These are phyloP conservation scores for Orbilia ellipsospora DNA, from an alignment of 2,329 filamentous ascomycete genomes.

Conservation along the genomic window DNA sequence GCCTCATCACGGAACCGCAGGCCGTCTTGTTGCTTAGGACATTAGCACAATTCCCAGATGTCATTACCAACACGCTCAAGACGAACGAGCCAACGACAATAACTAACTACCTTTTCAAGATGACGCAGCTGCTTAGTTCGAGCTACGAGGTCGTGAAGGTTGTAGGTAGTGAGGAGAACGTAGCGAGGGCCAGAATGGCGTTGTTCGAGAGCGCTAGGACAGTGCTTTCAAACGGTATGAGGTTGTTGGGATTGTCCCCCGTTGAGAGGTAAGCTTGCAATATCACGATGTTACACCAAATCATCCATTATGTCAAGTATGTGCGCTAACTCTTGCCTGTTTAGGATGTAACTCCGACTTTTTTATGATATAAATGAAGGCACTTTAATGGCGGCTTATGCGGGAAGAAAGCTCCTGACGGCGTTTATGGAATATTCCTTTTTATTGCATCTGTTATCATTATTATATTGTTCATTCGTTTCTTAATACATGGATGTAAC, in stretches of 20 bases:
- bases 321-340: too few relatives aligned
- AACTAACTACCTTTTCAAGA: slow-evolving; percentile 81
- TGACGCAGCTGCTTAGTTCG: slow-evolving; percentile 81
- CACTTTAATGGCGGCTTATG: too few relatives aligned
- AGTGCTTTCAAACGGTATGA: slow-evolving; percentile 85
- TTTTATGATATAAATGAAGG: too few relatives aligned
- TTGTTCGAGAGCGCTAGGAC: slow-evolving; percentile 80
- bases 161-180: slow-evolving; percentile 77
- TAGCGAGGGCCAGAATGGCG: slow-evolving; percentile 78
- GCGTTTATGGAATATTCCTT: background rate
- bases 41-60: slow-evolving; percentile 86
- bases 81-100: slow-evolving; percentile 80
- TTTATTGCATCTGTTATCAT: background rate
- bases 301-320: too few relatives aligned
- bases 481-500: slow-evolving; percentile 4
- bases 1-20: slow-evolving; percentile 76
- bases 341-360: slow-evolving; percentile 23
- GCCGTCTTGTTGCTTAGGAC: slow-evolving; percentile 78
- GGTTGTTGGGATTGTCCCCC: slow-evolving; percentile 78
- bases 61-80: slow-evolving; percentile 83
- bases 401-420: background rate
- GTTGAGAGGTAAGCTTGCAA: slow-evolving; percentile 68
- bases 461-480: background rate
- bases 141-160: slow-evolving; percentile 86
- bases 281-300: too few relatives aligned